Conservation (phyloP, 2,329 filamentous ascomycete species). For the Dryadomyces quercus-mongolicae region DNA sequence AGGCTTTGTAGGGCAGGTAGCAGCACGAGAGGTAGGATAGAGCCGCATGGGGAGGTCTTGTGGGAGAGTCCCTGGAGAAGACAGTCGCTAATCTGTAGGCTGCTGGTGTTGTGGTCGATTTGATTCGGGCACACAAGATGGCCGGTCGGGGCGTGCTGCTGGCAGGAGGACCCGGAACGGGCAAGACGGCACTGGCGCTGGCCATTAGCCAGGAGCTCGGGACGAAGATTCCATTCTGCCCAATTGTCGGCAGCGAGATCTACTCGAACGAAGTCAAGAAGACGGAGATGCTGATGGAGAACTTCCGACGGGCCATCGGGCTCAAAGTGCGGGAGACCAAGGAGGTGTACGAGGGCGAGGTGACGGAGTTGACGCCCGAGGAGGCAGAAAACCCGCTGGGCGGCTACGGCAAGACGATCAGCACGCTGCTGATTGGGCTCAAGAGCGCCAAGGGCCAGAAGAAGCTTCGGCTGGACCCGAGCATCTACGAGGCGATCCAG, state of each 20-base stretch:
- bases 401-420: constrained; percentile 95
- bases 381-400: constrained; percentile 96
- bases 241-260: constrained; percentile 94
- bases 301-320: constrained; percentile 92
- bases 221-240: constrained; percentile 96
- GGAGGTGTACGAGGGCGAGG: constrained; percentile 98
- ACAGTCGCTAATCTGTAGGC: constrained; percentile 41
- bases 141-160: constrained; percentile 86
- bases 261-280: constrained; percentile 99
- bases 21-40: constrained; percentile 67
- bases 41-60: too few species aligned
- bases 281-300: constrained; percentile 98
- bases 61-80: too few species aligned
- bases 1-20: constrained; percentile 82
- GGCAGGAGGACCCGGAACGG: constrained; percentile 87
- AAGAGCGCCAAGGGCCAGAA: constrained; percentile 96
- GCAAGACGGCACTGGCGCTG: constrained; percentile 91
- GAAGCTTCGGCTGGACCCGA: constrained; percentile 91
- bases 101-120: constrained; percentile 87
- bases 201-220: constrained; percentile 95
- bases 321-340: constrained; percentile 97
- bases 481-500: constrained; percentile 98
- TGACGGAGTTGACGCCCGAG: constrained; percentile 93
- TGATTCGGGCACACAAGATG: constrained; percentile 96
- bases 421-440: constrained; percentile 83